Evolutionary conservation across 2,329 filamentous ascomycete genomes (phyloP).

Genomic region (Gaeumannomyces sp.): DNA sequence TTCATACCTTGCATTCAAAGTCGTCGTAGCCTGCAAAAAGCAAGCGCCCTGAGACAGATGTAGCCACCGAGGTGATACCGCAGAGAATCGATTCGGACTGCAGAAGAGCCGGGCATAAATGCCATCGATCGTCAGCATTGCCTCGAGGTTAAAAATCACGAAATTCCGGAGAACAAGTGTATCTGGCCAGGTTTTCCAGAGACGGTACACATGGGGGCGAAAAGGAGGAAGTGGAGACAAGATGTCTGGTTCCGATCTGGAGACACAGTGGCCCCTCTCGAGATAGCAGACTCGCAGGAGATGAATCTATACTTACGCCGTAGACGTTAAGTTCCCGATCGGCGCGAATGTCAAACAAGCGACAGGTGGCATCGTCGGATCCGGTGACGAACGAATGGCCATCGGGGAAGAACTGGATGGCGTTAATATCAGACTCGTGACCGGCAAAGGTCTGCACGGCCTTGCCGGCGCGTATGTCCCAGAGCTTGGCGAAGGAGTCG

Average conservation of each 20-base stretch:
- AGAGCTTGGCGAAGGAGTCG: constrained; percentile 96
- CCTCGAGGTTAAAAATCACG: background rate
- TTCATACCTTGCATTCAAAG: constrained; percentile 93
- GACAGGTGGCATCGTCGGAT: constrained; percentile 94
- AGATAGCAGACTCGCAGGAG: background rate
- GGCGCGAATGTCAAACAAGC: constrained; percentile 94
- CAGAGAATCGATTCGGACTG: constrained; percentile 96
- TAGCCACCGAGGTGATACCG: constrained; percentile 96
- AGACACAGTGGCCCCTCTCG: too few relatives aligned
- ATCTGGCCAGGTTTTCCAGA: too few relatives aligned
- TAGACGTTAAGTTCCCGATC: constrained; percentile 72
- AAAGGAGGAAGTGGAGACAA: constrained; percentile 12
- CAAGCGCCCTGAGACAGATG: constrained; percentile 90
- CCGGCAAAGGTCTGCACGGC: constrained; percentile 98
- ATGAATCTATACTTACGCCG: constrained; percentile 43
- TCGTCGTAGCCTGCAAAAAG: constrained; percentile 98
- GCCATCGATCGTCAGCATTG: background rate
- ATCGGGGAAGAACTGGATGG: constrained; percentile 98
- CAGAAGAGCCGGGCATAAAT: background rate
- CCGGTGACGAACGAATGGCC: constrained; percentile 97
- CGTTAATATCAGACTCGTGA: constrained; percentile 98
- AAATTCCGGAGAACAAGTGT: too few relatives aligned
- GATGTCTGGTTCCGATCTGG: background rate
- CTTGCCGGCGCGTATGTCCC: constrained; percentile 98
- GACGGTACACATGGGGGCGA: background rate